phyloP scores from a whole-genome alignment of 75 land plant species.

The Chamaecyparis obtusa region DNA sequence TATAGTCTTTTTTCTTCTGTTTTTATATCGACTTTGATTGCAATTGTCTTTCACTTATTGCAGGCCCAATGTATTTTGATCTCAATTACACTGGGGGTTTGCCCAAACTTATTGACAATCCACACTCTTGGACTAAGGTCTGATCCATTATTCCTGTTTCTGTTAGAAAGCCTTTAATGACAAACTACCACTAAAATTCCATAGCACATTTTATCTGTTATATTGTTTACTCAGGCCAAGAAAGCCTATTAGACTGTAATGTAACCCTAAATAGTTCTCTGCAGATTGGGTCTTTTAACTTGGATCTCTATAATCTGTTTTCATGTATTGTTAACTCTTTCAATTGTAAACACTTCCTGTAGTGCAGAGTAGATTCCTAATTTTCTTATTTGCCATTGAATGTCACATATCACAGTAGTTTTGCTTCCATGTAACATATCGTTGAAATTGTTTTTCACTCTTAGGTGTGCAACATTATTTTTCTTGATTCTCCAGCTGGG shows the following conservation, averaged over 20 bases:
- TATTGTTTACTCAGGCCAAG: not conserved
- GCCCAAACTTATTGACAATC: slow-evolving; percentile 38
- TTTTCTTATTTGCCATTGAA: not conserved
- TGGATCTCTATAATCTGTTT: not conserved
- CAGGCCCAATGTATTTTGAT: slow-evolving; percentile 57
- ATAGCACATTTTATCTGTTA: not conserved
- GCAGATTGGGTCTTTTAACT: not conserved
- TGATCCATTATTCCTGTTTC: not conserved
- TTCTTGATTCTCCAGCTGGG: slow-evolving; percentile 54
- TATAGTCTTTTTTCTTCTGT: not conserved
- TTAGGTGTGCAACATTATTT: slow-evolving; percentile 45
- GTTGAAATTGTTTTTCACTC: not conserved
- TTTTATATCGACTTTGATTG: not conserved
- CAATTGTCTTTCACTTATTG: slow-evolving; percentile 5
- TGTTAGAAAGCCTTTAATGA: not conserved
- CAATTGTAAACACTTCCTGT: not conserved
- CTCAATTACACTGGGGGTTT: slow-evolving; percentile 26
- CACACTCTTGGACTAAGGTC: slow-evolving; percentile 73
- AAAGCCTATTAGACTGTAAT: not conserved
- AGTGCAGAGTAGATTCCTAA: not conserved
- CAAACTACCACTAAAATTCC: not conserved
- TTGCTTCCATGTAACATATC: not conserved
- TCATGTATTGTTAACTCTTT: not conserved
- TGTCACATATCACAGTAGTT: not conserved
- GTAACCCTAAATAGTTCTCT: not conserved